Conservation (phyloP, 139 green algal species). For the Coelastrella sp. region DNA sequence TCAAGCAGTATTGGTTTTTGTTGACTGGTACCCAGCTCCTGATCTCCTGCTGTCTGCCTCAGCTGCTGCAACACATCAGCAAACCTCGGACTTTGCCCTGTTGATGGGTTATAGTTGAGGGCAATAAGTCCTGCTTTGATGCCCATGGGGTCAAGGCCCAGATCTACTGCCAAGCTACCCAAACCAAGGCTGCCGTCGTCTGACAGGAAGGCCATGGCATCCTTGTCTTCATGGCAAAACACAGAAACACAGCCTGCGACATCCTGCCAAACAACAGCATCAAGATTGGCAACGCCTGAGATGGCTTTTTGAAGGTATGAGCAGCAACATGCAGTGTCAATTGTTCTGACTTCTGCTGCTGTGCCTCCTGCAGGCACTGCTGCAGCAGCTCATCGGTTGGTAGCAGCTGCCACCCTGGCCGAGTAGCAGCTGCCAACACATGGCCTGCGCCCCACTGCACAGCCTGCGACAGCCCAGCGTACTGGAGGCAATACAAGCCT, state of each 20-base stretch:
- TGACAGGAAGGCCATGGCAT: background rate
- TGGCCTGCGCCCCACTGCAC: too few species aligned
- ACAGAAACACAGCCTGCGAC: background rate
- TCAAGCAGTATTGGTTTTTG: background rate
- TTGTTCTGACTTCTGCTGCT: background rate
- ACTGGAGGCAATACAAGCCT: too few species aligned
- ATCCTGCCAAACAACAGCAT: background rate
- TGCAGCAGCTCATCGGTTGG: too few species aligned
- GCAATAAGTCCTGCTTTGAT: background rate
- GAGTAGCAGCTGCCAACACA: too few species aligned
- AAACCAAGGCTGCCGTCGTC: background rate
- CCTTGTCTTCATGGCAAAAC: background rate
- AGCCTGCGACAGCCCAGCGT: too few species aligned
- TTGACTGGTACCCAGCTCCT: background rate
- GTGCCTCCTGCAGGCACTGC: too few species aligned
- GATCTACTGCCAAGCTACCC: background rate
- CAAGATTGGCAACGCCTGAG: background rate
- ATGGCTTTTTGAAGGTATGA: background rate
- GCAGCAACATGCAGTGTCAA: background rate
- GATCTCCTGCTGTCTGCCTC: background rate
- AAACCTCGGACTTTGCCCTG: background rate
- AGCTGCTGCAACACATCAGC: background rate
- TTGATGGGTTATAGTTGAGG: background rate
- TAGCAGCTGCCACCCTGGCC: too few species aligned
- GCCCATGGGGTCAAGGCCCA: background rate